Percentiles rank a stretch among this genome's conserved stretches.
Conservation (phyloP, 2,329 filamentous ascomycete genomes). For the Dryadomyces quercus-mongolicae region DNA sequence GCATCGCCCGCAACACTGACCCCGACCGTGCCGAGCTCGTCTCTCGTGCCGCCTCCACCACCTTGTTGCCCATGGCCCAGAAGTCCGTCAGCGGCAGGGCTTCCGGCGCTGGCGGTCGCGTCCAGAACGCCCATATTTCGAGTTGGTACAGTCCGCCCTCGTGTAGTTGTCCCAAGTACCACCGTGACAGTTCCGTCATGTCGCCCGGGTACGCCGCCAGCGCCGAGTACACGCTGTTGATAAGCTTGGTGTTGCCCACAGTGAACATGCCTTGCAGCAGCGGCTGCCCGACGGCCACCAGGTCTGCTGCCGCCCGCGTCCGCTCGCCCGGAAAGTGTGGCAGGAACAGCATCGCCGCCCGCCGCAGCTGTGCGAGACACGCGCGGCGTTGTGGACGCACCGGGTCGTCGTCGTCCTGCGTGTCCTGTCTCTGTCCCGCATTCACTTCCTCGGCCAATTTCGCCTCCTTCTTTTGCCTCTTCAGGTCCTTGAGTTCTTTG, state of each 20-base stretch:
- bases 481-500: not conserved
- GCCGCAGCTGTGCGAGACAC: constrained; percentile 2
- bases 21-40: constrained; percentile 16
- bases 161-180: constrained; percentile 20
- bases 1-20: constrained; percentile 18
- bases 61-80: constrained; percentile 17
- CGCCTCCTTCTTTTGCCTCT: not conserved
- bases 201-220: constrained; percentile 16
- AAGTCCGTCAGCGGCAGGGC: constrained; percentile 12
- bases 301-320: not conserved
- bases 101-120: constrained; percentile 14
- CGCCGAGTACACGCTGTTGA: constrained; percentile 21
- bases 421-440: too few relatives aligned
- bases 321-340: not conserved
- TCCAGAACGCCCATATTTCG: constrained; percentile 22
- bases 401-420: not conserved
- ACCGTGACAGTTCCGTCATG: constrained; percentile 16
- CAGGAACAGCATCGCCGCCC: constrained; percentile 6
- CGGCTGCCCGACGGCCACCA: constrained; percentile 13
- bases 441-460: too few relatives aligned
- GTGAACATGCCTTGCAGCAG: constrained; percentile 20
- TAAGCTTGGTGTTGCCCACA: constrained; percentile 9
- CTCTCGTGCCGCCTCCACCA: constrained; percentile 21
- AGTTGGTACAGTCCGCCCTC: constrained; percentile 13
- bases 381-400: not conserved